Conservation (phyloP, 2,329 filamentous ascomycete species). For the Calonectria montana region DNA sequence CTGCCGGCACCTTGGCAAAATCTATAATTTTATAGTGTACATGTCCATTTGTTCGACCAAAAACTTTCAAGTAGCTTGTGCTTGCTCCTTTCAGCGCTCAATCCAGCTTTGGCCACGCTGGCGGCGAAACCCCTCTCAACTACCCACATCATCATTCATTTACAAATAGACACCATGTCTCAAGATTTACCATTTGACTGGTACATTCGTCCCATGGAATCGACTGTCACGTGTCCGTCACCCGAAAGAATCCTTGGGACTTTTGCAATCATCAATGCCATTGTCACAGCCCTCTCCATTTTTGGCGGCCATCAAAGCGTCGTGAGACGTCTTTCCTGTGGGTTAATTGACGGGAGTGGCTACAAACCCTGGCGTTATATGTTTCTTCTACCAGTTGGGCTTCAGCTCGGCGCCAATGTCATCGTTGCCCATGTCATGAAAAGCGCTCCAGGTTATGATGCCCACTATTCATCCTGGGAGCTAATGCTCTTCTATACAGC, state of each 20-base stretch:
- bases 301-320: background rate
- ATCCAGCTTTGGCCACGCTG: background rate
- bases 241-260: background rate
- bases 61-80: no score
- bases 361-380: background rate
- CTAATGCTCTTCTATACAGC: background rate
- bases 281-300: background rate
- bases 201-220: background rate
- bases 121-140: background rate
- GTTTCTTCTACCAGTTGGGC: background rate
- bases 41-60: no score
- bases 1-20: no score
- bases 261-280: background rate
- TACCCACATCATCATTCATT: background rate
- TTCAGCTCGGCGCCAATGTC: background rate
- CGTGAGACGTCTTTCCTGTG: background rate
- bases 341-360: background rate
- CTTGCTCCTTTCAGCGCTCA: background rate
- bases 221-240: background rate
- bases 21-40: no score
- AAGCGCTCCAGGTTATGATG: background rate
- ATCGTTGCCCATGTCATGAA: background rate
- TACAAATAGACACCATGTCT: background rate
- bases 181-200: background rate
- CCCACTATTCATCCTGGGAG: background rate